Conservation (phyloP, 495 filamentous ascomycete genomes). For the Daldinia grandis region DNA sequence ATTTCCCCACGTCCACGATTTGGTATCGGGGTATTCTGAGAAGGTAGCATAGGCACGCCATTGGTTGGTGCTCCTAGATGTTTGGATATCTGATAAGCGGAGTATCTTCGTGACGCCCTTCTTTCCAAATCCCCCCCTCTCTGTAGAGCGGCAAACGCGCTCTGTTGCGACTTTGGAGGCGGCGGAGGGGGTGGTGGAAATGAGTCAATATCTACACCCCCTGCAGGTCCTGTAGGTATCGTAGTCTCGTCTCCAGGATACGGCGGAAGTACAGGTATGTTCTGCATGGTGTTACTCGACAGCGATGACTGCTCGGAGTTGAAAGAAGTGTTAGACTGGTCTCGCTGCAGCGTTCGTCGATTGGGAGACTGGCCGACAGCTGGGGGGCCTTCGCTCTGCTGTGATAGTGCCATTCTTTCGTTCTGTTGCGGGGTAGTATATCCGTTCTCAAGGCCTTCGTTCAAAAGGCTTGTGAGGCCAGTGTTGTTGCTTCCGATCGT, state of each 20-base stretch:
- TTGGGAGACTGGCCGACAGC: conserved; percentile 49
- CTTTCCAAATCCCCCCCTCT: conserved; percentile 91
- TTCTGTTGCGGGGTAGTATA: conserved; percentile 47
- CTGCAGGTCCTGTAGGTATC: conserved; percentile 52
- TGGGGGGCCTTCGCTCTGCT: conserved; percentile 25
- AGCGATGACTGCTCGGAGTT: conserved; percentile 65
- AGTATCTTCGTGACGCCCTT: conserved; percentile 90
- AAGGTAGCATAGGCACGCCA: conserved; percentile 84
- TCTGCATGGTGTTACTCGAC: conserved; percentile 74
- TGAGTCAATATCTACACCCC: conserved; percentile 57
- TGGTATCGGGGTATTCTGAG: conserved; percentile 85
- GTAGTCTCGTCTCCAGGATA: conserved; percentile 65
- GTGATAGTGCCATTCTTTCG: conserved; percentile 24
- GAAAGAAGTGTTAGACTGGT: conserved; percentile 56
- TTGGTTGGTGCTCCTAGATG: conserved; percentile 82
- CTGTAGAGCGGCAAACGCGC: conserved; percentile 90
- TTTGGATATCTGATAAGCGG: conserved; percentile 93
- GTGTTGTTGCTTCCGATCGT: conserved; percentile 68
- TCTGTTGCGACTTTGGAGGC: conserved; percentile 82
- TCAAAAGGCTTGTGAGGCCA: conserved; percentile 70
- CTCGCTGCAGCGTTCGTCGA: conserved; percentile 52
- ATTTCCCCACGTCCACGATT: conserved; percentile 85
- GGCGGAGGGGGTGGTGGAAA: conserved; percentile 77
- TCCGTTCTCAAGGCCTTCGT: conserved; percentile 63
- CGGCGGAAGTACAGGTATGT: conserved; percentile 70